These are phyloP conservation scores for Ramaria sp. DNA, from an alignment of 768 basidiomycete species.

Conservation along the genomic window DNA sequence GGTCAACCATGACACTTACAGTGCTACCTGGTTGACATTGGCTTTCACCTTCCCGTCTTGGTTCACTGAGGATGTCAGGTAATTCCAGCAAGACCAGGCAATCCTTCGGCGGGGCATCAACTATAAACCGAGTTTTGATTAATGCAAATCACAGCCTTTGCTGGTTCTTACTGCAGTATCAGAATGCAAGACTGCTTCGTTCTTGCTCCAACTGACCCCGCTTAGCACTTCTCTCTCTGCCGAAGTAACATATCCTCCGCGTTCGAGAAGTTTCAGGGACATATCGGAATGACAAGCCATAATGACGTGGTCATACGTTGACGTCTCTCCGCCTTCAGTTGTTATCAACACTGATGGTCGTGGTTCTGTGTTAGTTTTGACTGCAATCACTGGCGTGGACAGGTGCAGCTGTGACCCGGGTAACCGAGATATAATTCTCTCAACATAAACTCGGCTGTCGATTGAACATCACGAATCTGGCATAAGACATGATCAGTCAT, in stretches of 20 bases:
- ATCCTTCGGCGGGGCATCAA: conserved; percentile 52
- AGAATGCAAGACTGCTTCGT: conserved; percentile 57
- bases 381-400: conserved; percentile 41
- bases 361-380: conserved; percentile 23
- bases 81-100: conserved; percentile 78
- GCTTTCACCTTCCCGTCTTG: conserved; percentile 26
- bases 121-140: conserved; percentile 21
- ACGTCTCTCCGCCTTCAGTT: conserved; percentile 34
- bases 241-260: conserved; percentile 36
- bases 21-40: conserved; percentile 47
- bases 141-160: background rate
- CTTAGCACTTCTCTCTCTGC: conserved; percentile 48
- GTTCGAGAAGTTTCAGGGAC: conserved; percentile 27
- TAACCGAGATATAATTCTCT: conserved; percentile 46
- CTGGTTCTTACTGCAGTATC: conserved; percentile 37
- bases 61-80: conserved; percentile 43
- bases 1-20: conserved; percentile 33
- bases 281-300: conserved; percentile 66
- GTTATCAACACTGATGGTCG: conserved; percentile 28
- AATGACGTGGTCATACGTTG: conserved; percentile 59
- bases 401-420: conserved; percentile 46
- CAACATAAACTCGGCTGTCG: conserved; percentile 52
- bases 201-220: conserved; percentile 55
- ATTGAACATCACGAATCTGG: background rate
- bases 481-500: background rate